Conservation (phyloP, 805 yeast genomes). For the Saturnispora diversa region DNA sequence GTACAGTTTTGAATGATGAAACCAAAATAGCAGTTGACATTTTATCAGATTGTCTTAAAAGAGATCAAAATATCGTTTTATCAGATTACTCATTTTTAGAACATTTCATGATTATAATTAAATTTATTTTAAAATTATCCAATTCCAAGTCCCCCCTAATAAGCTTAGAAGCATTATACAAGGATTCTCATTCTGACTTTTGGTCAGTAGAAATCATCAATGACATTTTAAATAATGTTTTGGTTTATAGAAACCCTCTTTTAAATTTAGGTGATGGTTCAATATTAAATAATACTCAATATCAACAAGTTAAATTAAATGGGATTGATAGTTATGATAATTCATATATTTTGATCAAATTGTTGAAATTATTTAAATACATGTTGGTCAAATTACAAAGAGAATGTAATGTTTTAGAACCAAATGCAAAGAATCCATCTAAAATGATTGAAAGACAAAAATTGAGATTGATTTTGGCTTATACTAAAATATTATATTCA, state of each 20-base stretch:
- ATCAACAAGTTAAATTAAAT: too few species aligned
- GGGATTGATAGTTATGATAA: conserved; percentile 22
- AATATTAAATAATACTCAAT: too few species aligned
- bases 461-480: conserved; percentile 27
- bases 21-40: conserved; percentile 34
- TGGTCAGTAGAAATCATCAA: conserved; percentile 15
- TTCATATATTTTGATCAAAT: conserved; percentile 36
- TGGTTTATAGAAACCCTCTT: conserved; percentile 17
- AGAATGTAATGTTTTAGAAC: conserved; percentile 22
- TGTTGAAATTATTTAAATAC: conserved; percentile 31
- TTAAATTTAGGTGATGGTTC: conserved; percentile 7
- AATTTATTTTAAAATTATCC: conserved; percentile 23
- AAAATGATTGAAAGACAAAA: conserved; percentile 23
- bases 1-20: conserved; percentile 21
- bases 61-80: conserved; percentile 43
- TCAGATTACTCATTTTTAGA: conserved; percentile 46
- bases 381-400: conserved; percentile 22
- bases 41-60: conserved; percentile 36
- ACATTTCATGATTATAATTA: conserved; percentile 27
- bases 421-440: conserved; percentile 17
- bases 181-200: conserved; percentile 13
- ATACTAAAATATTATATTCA: conserved; percentile 27
- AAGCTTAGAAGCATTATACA: conserved; percentile 19
- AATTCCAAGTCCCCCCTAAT: conserved; percentile 26
- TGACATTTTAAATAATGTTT: conserved; percentile 15